phyloP scores from a whole-genome alignment of 805 yeast genomes.

The Clavispora asparagi region DNA sequence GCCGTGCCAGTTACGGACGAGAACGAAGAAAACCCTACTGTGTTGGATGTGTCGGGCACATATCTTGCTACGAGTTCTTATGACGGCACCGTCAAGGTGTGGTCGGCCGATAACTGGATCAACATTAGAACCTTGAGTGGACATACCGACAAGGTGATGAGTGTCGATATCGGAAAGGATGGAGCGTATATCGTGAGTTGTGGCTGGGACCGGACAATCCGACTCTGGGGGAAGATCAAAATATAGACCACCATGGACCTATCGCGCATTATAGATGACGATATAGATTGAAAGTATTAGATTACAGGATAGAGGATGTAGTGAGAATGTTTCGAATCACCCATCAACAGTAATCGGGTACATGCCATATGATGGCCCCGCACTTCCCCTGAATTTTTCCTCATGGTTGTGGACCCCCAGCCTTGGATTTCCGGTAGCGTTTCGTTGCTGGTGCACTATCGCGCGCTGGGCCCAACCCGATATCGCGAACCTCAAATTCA shows the following conservation, averaged over 20 bases:
- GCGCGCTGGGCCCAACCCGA: not conserved
- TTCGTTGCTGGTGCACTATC: not conserved
- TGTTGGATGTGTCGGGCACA: slow-evolving; percentile 34
- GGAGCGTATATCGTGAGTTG: slow-evolving; percentile 49
- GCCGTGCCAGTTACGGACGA: slow-evolving; percentile 24
- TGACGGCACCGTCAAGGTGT: slow-evolving; percentile 57
- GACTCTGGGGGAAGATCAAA: slow-evolving; percentile 45
- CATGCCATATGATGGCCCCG: too few relatives aligned
- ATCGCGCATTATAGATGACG: too few relatives aligned
- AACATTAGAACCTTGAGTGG: slow-evolving; percentile 49
- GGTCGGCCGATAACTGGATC: slow-evolving; percentile 71
- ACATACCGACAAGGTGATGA: slow-evolving; percentile 63
- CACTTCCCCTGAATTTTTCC: too few relatives aligned
- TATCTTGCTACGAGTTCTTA: slow-evolving; percentile 60
- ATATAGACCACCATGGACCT: not conserved
- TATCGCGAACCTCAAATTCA: not conserved
- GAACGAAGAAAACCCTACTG: slow-evolving; percentile 23
- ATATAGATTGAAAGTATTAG: too few relatives aligned
- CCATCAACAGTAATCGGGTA: too few relatives aligned
- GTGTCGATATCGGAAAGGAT: slow-evolving; percentile 50
- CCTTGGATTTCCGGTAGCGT: too few relatives aligned
- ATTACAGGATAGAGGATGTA: too few relatives aligned
- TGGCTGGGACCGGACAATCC: slow-evolving; percentile 83
- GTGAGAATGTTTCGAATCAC: too few relatives aligned
- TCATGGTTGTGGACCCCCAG: too few relatives aligned